Percentiles rank a stretch among this genome's conserved stretches.
Conservation (phyloP, 2,329 filamentous ascomycete species). For the Septoria petroselini region DNA sequence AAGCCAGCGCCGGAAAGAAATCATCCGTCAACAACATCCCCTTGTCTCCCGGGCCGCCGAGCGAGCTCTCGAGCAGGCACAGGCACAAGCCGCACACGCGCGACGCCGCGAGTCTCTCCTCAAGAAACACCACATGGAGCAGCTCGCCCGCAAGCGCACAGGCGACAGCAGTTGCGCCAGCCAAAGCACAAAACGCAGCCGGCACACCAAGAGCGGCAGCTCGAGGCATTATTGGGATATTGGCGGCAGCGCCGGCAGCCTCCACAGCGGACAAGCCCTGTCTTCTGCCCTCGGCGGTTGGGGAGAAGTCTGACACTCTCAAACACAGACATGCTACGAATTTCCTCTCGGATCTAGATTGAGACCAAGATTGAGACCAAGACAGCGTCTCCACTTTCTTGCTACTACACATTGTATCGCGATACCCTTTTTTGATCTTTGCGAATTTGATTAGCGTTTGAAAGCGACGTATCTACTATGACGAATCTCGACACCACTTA, state of each 20-base stretch:
- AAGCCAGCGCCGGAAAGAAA: conserved; percentile 70
- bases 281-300: conserved; percentile 62
- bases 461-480: not conserved
- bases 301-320: conserved; percentile 62
- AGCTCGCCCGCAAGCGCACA: conserved; percentile 37
- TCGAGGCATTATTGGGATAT: conserved; percentile 91
- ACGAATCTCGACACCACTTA: conserved; percentile 9
- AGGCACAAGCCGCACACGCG: conserved; percentile 21
- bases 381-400: conserved; percentile 1
- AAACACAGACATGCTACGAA: not conserved
- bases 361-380: conserved; percentile 9
- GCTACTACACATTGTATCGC: not conserved
- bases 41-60: conserved; percentile 62
- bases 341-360: conserved; percentile 2
- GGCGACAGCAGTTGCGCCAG: conserved; percentile 71
- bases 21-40: conserved; percentile 85
- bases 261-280: conserved; percentile 42
- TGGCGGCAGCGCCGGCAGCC: conserved; percentile 73
- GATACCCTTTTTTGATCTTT: conserved; percentile 6
- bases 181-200: conserved; percentile 73
- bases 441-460: not conserved
- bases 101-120: conserved; percentile 22
- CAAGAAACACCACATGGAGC: conserved; percentile 43
- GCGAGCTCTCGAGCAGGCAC: conserved; percentile 43
- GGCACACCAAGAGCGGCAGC: conserved; percentile 57